Percentiles rank a stretch among this genome's conserved stretches.
Conservation (phyloP, 192 early-diverging fungal species). For the Globomyces pollinis-pini region DNA sequence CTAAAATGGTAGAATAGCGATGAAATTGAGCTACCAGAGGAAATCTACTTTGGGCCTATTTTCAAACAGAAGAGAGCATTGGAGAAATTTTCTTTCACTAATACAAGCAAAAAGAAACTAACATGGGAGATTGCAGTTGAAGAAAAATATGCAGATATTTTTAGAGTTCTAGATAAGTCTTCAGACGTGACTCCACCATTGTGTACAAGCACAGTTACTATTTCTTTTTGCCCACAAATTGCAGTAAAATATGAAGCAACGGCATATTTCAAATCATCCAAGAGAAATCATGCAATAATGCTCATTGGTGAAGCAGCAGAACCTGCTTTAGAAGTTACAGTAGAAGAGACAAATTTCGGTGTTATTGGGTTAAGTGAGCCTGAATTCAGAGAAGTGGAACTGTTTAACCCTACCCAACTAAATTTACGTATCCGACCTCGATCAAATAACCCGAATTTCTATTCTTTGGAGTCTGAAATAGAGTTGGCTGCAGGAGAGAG, state of each 20-base stretch:
- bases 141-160: conserved; percentile 28
- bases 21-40: neutral
- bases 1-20: conserved; percentile 1
- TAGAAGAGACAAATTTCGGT: conserved; percentile 33
- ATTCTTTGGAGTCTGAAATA: conserved; percentile 21
- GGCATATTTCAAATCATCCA: conserved; percentile 32
- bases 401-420: conserved; percentile 31
- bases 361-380: conserved; percentile 41
- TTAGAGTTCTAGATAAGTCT: conserved; percentile 14
- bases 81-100: conserved; percentile 29
- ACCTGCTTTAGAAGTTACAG: conserved; percentile 25
- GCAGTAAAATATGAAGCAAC: conserved; percentile 23
- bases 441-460: conserved; percentile 23
- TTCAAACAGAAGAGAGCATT: conserved; percentile 7
- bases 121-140: conserved; percentile 37
- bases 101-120: conserved; percentile 30
- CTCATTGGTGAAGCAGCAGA: conserved; percentile 31
- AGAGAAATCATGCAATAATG: conserved; percentile 25
- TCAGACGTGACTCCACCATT: conserved; percentile 1
- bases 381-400: conserved; percentile 31
- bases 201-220: neutral
- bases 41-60: conserved; percentile 34
- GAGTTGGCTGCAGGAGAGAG: conserved; percentile 21
- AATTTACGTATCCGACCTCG: conserved; percentile 20
- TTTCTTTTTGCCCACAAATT: conserved; percentile 32